Evolutionary conservation across 257 asterid genomes (phyloP).

Genomic region (Solanum dulcamara): DNA sequence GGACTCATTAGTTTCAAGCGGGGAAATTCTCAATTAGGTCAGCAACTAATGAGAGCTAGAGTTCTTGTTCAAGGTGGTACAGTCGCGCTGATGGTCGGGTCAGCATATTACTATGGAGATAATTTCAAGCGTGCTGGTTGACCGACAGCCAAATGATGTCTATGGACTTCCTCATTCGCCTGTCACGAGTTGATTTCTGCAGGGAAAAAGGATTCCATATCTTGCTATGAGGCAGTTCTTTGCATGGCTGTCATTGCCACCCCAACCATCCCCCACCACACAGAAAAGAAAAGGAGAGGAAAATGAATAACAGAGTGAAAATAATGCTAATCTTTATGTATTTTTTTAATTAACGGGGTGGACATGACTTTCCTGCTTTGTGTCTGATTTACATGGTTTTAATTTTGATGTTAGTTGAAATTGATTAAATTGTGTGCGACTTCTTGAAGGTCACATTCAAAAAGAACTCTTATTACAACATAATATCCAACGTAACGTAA

Average conservation of each 20-base stretch:
- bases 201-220: not conserved
- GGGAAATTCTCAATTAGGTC: constrained; percentile 81
- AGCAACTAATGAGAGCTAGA: constrained; percentile 94
- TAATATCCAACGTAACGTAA: too few relatives aligned
- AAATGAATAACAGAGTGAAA: not conserved
- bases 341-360: not conserved
- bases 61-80: constrained; percentile 98
- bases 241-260: not conserved
- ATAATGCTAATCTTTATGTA: not conserved
- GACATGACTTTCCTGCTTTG: not conserved
- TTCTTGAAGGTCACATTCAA: not conserved
- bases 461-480: not conserved
- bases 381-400: not conserved
- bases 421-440: not conserved
- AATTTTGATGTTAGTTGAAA: not conserved
- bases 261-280: not conserved
- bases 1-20: constrained; percentile 79
- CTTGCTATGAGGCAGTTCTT: not conserved
- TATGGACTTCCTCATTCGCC: not conserved
- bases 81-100: constrained; percentile 90
- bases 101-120: constrained; percentile 85
- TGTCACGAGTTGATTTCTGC: not conserved
- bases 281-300: not conserved
- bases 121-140: constrained; percentile 14
- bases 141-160: not conserved